Conservation (phyloP, 2,329 filamentous ascomycete species). For the Cladosporium sp. region DNA sequence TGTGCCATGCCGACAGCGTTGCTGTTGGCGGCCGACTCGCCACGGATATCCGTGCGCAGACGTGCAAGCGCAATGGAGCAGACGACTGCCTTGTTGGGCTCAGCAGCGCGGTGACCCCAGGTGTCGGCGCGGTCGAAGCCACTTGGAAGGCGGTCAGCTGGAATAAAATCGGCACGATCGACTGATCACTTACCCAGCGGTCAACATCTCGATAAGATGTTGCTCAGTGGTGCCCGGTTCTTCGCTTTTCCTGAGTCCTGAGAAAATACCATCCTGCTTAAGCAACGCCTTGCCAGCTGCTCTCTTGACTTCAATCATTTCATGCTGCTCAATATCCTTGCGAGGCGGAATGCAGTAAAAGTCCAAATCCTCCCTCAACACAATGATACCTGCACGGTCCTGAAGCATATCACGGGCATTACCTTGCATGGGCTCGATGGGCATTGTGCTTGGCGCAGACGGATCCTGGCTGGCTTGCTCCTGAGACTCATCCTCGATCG, state of each 20-base stretch:
- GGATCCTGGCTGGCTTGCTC: conserved; percentile 38
- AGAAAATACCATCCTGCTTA: conserved; percentile 91
- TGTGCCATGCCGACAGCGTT: conserved; percentile 95
- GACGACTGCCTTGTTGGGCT: conserved; percentile 97
- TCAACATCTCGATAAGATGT: conserved; percentile 98
- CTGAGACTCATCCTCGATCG: conserved; percentile 43
- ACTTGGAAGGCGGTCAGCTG: conserved; percentile 43
- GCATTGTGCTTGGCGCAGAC: conserved; percentile 58
- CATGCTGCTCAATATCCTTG: conserved; percentile 73
- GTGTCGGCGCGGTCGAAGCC: conserved; percentile 93
- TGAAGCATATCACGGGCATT: conserved; percentile 72
- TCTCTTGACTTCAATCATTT: conserved; percentile 96
- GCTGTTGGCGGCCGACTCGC: conserved; percentile 68
- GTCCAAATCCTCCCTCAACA: conserved; percentile 90
- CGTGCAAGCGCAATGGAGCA: conserved; percentile 92
- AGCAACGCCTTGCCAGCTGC: conserved; percentile 83
- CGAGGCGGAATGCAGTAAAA: conserved; percentile 93
- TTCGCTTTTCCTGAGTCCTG: conserved; percentile 87
- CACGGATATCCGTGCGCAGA: conserved; percentile 69
- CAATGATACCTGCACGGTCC: conserved; percentile 91
- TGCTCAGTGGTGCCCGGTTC: conserved; percentile 96
- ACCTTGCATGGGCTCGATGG: conserved; percentile 61
- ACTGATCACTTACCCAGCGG: conserved; percentile 69
- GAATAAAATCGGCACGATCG: background rate
- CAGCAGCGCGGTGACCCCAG: conserved; percentile 95